Conservation (phyloP, 1,284 basidiomycete genomes). For the Cryptococcus jaspeensis region DNA sequence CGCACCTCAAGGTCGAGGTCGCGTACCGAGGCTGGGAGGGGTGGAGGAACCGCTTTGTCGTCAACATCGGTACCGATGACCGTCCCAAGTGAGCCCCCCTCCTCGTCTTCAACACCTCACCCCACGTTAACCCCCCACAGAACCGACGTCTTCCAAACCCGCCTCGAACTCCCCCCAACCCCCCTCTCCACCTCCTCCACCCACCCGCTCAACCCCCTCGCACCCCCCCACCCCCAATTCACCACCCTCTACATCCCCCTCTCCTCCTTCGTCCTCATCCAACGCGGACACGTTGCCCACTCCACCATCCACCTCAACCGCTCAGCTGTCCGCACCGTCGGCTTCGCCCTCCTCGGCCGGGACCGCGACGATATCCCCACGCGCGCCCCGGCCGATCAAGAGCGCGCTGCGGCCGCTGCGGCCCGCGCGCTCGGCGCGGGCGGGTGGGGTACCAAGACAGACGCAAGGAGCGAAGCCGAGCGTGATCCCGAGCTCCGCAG, state of each 20-base stretch:
- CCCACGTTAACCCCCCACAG: constrained; percentile 13
- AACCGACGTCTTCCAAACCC: constrained; percentile 57
- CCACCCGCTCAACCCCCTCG: constrained; percentile 25
- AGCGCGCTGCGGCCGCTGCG: constrained; percentile 7
- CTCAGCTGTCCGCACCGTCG: constrained; percentile 53
- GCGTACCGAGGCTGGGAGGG: constrained; percentile 48
- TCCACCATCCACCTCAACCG: constrained; percentile 53
- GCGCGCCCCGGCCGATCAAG: constrained; percentile 9
- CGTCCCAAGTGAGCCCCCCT: constrained; percentile 45
- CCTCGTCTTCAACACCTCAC: too few relatives aligned
- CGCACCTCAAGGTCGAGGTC: constrained; percentile 53
- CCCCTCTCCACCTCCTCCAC: constrained; percentile 25
- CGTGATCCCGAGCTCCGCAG: constrained; percentile 34
- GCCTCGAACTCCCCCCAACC: constrained; percentile 49
- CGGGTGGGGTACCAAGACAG: constrained; percentile 29
- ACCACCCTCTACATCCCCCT: constrained; percentile 54
- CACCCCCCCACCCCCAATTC: constrained; percentile 40
- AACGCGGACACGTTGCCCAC: constrained; percentile 52
- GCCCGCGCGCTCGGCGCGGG: constrained; percentile 22
- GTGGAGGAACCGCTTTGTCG: constrained; percentile 53
- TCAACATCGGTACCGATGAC: constrained; percentile 56
- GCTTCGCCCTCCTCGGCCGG: constrained; percentile 52
- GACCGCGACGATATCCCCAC: constrained; percentile 27
- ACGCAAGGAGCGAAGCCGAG: constrained; percentile 16
- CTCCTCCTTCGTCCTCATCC: constrained; percentile 54